Evolutionary conservation across 192 early-diverging fungal species (phyloP).

Genomic region (Tieghemiomyces parasiticus): DNA sequence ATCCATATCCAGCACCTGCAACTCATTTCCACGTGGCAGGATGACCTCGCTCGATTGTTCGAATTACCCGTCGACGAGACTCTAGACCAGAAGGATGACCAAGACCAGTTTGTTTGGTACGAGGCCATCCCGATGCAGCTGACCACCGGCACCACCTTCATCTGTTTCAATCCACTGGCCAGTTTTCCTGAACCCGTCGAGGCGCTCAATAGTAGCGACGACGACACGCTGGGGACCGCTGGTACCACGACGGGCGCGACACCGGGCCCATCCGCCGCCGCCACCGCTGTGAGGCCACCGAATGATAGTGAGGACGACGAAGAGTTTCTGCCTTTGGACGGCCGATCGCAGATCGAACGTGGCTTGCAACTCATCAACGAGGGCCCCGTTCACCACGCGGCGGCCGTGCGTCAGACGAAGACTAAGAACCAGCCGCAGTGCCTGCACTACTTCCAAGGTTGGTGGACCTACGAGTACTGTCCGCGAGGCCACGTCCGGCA

Average conservation of each 20-base stretch:
- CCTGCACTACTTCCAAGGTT: conserved; percentile 22
- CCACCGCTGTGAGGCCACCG: too few species aligned
- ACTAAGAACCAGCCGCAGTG: conserved; percentile 5
- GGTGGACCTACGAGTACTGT: conserved; percentile 84
- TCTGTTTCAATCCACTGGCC: conserved; percentile 2
- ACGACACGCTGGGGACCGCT: too few species aligned
- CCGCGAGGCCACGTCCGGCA: conserved; percentile 45
- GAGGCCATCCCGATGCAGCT: conserved; percentile 3
- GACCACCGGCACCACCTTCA: not conserved
- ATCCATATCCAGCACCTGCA: not conserved
- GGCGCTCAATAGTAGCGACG: too few species aligned
- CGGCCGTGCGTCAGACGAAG: too few species aligned
- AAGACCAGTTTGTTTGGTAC: not conserved
- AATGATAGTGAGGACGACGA: too few species aligned
- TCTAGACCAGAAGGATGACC: not conserved
- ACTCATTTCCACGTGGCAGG: not conserved
- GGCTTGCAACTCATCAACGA: conserved; percentile 34
- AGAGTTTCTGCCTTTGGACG: conserved; percentile 8
- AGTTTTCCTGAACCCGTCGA: not conserved
- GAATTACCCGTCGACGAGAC: not conserved
- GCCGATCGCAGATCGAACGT: conserved; percentile 21
- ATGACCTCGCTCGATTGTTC: not conserved
- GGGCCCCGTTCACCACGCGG: too few species aligned
- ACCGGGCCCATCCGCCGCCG: not conserved
- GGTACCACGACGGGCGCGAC: too few species aligned